Evolutionary conservation across 2,329 filamentous ascomycete genomes (phyloP), one percentile per base, ranked within the genome.

Genomic region (Aureobasidium lini): DNA sequence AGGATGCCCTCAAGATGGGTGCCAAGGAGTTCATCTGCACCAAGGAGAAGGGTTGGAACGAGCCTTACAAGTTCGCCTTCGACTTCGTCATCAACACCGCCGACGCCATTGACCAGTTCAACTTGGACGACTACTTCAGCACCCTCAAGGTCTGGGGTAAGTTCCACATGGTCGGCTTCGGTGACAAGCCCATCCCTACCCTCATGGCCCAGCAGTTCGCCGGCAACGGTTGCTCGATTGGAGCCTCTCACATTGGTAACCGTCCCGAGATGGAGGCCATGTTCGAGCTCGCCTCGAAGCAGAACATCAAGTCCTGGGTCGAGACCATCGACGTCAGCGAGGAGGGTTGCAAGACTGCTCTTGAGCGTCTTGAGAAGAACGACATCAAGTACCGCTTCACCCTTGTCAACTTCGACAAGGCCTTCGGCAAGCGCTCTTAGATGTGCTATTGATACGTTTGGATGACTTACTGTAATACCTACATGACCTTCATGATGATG

Each of bases 81-180:
- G 88, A 91, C 75, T 79, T 91, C 66, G 88, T 91, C 71, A 72
- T 91, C 77, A 89, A 87, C 79, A 86, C 84, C 7, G 86, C 88
- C 66, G 88, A 84, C 68, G 84, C 81, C 37, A 86, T 83, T 54
- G 78, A 84, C 67, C 82, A 85, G 54, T 89, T 90, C 74, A 83
- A 89, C 69, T 76, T 90, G 34, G 73, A 75, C 56, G 81, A 86
- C 64, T 95, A 94, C 77, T 83, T 95, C 68, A 83, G 82, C 62
- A 82, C 91, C 67, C 81, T 95, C 71, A 90, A 93, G 74, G 85
- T 93, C 60, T 88, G 91, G 75, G 89, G 87, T 61, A 82, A 81
- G 69, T 94, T 88, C 84, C 83, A 93, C 71, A 88, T 82, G 67
- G 88, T 93, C 57, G 89, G 89, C 43, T 79, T 94, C 68, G 89